Evolutionary conservation across 2,329 filamentous ascomycete genomes (phyloP).

Genomic region (Cadophora malorum): DNA sequence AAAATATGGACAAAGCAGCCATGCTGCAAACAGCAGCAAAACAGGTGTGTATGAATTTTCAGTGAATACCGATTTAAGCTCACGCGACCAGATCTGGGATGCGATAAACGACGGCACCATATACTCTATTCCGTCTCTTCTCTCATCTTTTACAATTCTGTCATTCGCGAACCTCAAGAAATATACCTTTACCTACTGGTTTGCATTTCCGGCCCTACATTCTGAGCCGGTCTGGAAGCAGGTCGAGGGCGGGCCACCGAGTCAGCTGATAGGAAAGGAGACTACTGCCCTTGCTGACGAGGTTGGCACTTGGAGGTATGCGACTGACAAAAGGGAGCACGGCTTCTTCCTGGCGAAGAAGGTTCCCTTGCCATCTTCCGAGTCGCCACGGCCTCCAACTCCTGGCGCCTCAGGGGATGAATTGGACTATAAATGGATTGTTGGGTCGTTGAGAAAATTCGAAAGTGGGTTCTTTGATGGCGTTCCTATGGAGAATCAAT

Average conservation of each 20-base stretch:
- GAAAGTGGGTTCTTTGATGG: constrained; percentile 88
- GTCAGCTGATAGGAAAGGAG: constrained; percentile 69
- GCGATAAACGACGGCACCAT: constrained; percentile 96
- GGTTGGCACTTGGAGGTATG: constrained; percentile 87
- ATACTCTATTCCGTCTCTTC: constrained; percentile 89
- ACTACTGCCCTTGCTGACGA: constrained; percentile 80
- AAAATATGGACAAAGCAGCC: constrained; percentile 77
- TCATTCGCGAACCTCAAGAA: constrained; percentile 97
- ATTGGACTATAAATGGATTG: constrained; percentile 73
- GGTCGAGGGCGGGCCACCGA: constrained; percentile 53
- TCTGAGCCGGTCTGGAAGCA: constrained; percentile 85
- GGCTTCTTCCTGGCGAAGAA: constrained; percentile 97
- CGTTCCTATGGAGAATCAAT: constrained; percentile 74
- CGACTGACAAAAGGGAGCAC: constrained; percentile 81
- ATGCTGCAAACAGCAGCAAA: constrained; percentile 80
- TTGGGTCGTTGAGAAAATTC: constrained; percentile 77
- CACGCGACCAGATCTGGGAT: constrained; percentile 81
- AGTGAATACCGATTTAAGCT: constrained; percentile 23
- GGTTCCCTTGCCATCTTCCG: constrained; percentile 50
- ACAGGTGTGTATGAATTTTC: constrained; percentile 61
- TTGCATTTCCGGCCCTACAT: constrained; percentile 92
- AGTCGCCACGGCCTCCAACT: constrained; percentile 49
- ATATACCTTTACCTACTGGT: constrained; percentile 98
- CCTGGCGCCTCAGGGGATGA: constrained; percentile 59
- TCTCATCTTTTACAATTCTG: constrained; percentile 86